Evolutionary conservation across 768 basidiomycete genomes (phyloP), one percentile per base, ranked within the genome.

Genomic region (Sporobolomyces phaffii): DNA sequence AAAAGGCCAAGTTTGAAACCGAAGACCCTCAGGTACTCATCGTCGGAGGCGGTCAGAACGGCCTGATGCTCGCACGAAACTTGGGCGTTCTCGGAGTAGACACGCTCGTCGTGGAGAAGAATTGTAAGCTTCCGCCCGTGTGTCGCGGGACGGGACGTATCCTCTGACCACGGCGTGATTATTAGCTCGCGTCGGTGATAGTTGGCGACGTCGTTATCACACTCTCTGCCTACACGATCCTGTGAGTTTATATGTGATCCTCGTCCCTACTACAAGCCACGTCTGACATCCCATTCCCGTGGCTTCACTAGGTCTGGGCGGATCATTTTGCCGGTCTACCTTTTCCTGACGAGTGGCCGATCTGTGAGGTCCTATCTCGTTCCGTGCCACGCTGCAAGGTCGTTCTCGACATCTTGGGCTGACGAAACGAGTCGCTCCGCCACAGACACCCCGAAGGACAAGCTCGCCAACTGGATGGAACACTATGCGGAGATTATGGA

Each of bases 81-180:
- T 80, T 87, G 60, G 85, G 85, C 72, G 80, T 79, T 45, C 77
- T 88, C 29, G 83, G 82, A 24, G 77, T 89, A 17, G 72, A 79
- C 2, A 78, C 81, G 1, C 77, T 90, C 14, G 77, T 89, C 18
- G 78, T 90, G 51, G 89, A 91, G 75, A 84, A 81, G 76, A 82
- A 85, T 56, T 64, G 74, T 15, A 77, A 82, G 24, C 81, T n/a
- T n/a, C n/a, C n/a, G n/a, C n/a, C n/a, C n/a, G n/a, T n/a, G n/a
- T n/a, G n/a, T n/a, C n/a, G n/a, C n/a, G n/a, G n/a, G n/a, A n/a
- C n/a, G n/a, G n/a, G n/a, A n/a, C n/a, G n/a, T n/a, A n/a, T n/a
- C n/a, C n/a, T n/a, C n/a, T n/a, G n/a, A n/a, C n/a, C n/a, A n/a
- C n/a, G n/a, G n/a, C n/a, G n/a, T n/a, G n/a, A n/a, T n/a, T n/a